Evolutionary conservation across 306 rosid genomes (phyloP).

Genomic region (Fragaria vesca): DNA sequence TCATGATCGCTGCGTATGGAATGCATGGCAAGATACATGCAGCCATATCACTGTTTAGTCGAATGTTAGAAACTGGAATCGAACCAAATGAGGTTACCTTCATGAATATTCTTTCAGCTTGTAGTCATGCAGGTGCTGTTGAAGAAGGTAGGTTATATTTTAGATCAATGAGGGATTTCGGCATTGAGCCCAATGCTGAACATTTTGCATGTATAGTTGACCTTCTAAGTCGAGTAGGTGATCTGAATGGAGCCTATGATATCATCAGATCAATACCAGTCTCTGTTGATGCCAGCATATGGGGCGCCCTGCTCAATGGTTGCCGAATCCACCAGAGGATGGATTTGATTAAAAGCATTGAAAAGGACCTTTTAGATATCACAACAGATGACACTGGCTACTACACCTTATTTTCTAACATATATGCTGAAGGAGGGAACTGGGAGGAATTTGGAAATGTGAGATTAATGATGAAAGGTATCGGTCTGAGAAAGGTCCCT

Average conservation of each 20-base stretch:
- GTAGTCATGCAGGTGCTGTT: slow-evolving; percentile 84
- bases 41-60: slow-evolving; percentile 54
- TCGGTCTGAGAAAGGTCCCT: slow-evolving; percentile 78
- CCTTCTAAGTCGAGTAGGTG: slow-evolving; percentile 87
- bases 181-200: slow-evolving; percentile 56
- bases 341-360: slow-evolving; percentile 57
- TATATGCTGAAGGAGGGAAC: slow-evolving; percentile 83
- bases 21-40: slow-evolving; percentile 59
- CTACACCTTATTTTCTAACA: slow-evolving; percentile 79
- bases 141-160: slow-evolving; percentile 65
- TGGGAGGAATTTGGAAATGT: slow-evolving; percentile 77
- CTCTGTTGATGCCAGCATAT: slow-evolving; percentile 68
- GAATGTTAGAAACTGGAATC: slow-evolving; percentile 55
- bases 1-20: slow-evolving; percentile 84
- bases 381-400: slow-evolving; percentile 78
- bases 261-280: slow-evolving; percentile 53
- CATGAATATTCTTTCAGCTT: slow-evolving; percentile 85
- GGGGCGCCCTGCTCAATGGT: slow-evolving; percentile 86
- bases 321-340: slow-evolving; percentile 73
- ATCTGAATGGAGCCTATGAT: slow-evolving; percentile 61
- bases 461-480: slow-evolving; percentile 64
- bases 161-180: slow-evolving; percentile 51
- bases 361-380: slow-evolving; percentile 44
- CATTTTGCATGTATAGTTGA: slow-evolving; percentile 75
- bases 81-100: slow-evolving; percentile 78